Evolutionary conservation across 78 protist genomes (phyloP).

Genomic region (Polysphondylium violaceum): DNA sequence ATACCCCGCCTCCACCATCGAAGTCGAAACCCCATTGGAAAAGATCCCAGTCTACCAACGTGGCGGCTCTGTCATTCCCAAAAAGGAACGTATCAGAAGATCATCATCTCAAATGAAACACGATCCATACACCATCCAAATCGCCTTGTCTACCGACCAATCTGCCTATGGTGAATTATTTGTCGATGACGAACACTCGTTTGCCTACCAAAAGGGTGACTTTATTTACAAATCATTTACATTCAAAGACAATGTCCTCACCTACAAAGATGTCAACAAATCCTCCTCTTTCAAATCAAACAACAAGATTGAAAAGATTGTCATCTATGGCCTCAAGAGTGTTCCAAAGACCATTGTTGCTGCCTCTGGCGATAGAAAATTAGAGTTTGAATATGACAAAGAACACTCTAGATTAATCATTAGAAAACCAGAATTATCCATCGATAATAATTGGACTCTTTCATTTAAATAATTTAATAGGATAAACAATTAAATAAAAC

Average conservation of each 20-base stretch:
- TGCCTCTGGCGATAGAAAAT: neutral
- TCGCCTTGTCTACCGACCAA: conserved; percentile 70
- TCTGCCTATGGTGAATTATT: conserved; percentile 88
- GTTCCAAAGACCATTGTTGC: neutral
- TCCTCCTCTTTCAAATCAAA: neutral
- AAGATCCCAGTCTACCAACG: conserved; percentile 89
- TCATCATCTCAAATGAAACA: conserved; percentile 71
- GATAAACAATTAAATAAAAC: too few relatives aligned
- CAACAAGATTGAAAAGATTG: conserved; percentile 68
- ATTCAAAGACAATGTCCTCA: conserved; percentile 26
- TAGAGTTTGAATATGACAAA: conserved; percentile 51
- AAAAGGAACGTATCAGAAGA: conserved; percentile 91
- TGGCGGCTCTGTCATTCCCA: conserved; percentile 94
- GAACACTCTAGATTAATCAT: neutral
- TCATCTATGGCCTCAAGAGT: conserved; percentile 63
- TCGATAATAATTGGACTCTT: conserved; percentile 15
- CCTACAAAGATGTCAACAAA: neutral
- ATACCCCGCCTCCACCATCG: conserved; percentile 8
- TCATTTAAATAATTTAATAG: conserved; percentile 16
- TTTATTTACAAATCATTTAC: conserved; percentile 53
- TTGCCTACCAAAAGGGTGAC: conserved; percentile 69
- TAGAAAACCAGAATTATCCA: conserved; percentile 70
- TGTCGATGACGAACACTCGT: conserved; percentile 89
- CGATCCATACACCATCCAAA: conserved; percentile 95
- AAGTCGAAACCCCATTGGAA: conserved; percentile 86